These are phyloP conservation scores for Aspergillus ellipticus DNA, from an alignment of 495 filamentous ascomycete species.

Conservation along the genomic window DNA sequence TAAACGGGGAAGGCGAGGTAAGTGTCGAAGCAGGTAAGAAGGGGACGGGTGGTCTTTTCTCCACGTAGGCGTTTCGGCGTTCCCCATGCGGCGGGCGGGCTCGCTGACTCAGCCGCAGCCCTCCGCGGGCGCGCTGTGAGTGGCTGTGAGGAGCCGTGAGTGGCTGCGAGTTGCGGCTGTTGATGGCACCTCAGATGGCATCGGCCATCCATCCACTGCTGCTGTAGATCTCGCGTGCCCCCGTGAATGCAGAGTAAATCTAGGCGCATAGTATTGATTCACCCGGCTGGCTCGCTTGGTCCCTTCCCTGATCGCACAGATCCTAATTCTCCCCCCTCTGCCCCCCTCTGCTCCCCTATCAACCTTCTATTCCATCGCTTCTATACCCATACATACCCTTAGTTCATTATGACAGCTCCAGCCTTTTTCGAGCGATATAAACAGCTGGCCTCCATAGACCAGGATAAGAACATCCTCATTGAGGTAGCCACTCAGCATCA, in stretches of 20 bases:
- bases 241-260: background rate
- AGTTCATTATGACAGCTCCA: slow-evolving; percentile 28
- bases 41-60: slow-evolving; percentile 13
- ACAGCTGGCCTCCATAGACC: slow-evolving; percentile 42
- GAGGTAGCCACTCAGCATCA: slow-evolving; percentile 34
- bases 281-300: background rate
- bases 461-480: slow-evolving; percentile 52
- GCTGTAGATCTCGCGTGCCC: background rate
- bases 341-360: background rate
- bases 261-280: slow-evolving; percentile 7
- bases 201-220: background rate
- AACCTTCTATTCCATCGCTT: background rate
- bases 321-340: background rate
- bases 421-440: slow-evolving; percentile 47
- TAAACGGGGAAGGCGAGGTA: slow-evolving; percentile 6
- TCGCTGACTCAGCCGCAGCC: slow-evolving; percentile 14
- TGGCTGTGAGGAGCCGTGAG: background rate
- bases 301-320: slow-evolving; percentile 1
- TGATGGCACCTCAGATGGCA: background rate
- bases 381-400: background rate
- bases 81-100: slow-evolving; percentile 7
- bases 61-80: slow-evolving; percentile 24
- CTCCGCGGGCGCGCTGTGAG: background rate
- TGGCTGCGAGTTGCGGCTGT: background rate
- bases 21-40: slow-evolving; percentile 15